These are phyloP conservation scores for Physocladia obscura DNA, from an alignment of 192 early-diverging fungal species.

Conservation along the genomic window DNA sequence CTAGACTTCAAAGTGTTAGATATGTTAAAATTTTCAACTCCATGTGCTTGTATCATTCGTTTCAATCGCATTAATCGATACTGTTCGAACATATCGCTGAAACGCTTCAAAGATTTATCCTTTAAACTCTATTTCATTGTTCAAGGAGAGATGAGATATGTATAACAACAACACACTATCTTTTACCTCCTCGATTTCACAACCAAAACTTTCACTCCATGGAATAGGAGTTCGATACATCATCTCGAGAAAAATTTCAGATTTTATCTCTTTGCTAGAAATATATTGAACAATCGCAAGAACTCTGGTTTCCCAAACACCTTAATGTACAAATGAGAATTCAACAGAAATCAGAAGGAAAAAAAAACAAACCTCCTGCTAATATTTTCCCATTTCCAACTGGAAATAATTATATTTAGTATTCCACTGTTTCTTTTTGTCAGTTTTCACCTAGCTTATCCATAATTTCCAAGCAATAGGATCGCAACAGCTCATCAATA, in stretches of 20 bases:
- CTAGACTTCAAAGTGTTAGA: constrained; percentile 55
- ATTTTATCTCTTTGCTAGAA: constrained; percentile 29
- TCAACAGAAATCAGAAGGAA: background rate
- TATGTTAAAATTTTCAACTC: constrained; percentile 57
- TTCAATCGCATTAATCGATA: constrained; percentile 64
- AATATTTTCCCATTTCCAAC: background rate
- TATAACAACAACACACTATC: background rate
- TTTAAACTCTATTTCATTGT: background rate
- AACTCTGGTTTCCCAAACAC: constrained; percentile 60
- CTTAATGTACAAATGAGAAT: background rate
- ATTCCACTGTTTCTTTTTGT: background rate
- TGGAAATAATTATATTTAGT: background rate
- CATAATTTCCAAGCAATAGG: constrained; percentile 64
- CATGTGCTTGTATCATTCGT: constrained; percentile 60
- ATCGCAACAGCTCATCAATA: constrained; percentile 47
- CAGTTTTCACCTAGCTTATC: constrained; percentile 35
- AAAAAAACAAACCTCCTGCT: background rate
- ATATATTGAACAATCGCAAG: constrained; percentile 51
- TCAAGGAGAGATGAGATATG: background rate
- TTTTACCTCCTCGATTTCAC: constrained; percentile 35
- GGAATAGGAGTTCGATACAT: constrained; percentile 66
- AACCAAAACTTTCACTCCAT: constrained; percentile 57
- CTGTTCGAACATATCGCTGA: constrained; percentile 60
- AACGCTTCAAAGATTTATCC: constrained; percentile 7
- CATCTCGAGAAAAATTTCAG: constrained; percentile 53